Evolutionary conservation across 306 rosid species (phyloP), one percentile per base, ranked within the genome.

Genomic region (Prunus fruticosa): DNA sequence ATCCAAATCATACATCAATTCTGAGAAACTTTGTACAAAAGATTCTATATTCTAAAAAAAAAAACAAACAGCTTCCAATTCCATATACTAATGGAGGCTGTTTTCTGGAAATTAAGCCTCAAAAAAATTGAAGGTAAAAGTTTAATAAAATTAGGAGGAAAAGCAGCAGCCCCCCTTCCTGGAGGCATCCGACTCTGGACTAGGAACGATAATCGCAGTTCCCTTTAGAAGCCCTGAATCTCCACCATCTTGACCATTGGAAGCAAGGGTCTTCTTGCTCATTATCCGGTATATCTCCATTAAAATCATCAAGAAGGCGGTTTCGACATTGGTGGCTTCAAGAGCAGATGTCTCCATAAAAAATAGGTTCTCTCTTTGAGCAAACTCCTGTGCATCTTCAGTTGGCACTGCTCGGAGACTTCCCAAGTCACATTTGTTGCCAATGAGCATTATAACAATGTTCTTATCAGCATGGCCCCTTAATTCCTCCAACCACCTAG

Each of bases 291-390:
- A 94, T 68, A 90, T 91, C 87, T 91, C 91, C 9, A 84, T 84
- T 70, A 94, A 79, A 73, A 94, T 85, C 0, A 93, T 91, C 53
- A 94, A 76, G 72, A 94, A 94, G 20, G 96, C 89, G 9, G 96
- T 87, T 71, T 94, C 98, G 12, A 94, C 97, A 53, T 94, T 94
- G 38, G 97, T 93, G 46, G 98, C 80, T 72, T 93, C 93, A 9
- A 91, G 91, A 28, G 98, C 98, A 14, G 97, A 94, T 66, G 97
- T 94, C 85, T 94, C 98, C 95, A 87, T 94, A 54, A 94, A 94
- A 83, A 94, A 94, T 13, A 94, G 87, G 77, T 94, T 94, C 80
- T 94, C 98, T 81, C 94, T 85, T 80, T 91, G 88, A 10, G 98
- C 98, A 67, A 91, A 90, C 77, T 94, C 98, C 58, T 94, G 93